Evolutionary conservation across 805 yeast species (phyloP).

Genomic region (Sugiyamaella marilandica): DNA sequence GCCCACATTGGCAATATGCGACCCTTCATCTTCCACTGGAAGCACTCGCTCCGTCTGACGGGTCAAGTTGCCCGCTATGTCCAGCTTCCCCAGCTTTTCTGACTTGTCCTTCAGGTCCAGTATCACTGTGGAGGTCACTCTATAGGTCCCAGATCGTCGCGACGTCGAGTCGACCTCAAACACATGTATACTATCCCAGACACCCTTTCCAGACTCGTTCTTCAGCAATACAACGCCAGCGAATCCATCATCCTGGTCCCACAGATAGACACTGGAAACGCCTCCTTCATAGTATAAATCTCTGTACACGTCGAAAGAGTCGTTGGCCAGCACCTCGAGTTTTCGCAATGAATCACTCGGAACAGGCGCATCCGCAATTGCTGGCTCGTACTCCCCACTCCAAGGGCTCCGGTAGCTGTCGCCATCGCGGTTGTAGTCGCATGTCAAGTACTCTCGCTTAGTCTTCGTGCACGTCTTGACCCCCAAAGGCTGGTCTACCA

Average conservation of each 20-base stretch:
- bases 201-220: constrained; percentile 42
- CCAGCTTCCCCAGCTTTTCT: constrained; percentile 37
- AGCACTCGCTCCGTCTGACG: constrained; percentile 64
- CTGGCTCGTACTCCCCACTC: constrained; percentile 64
- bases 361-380: constrained; percentile 61
- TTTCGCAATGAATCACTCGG: constrained; percentile 66
- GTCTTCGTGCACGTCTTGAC: constrained; percentile 45
- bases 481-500: constrained; percentile 80
- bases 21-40: constrained; percentile 43
- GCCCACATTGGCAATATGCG: constrained; percentile 86
- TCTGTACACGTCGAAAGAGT: constrained; percentile 85
- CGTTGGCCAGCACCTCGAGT: constrained; percentile 77
- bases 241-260: constrained; percentile 82
- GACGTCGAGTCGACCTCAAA: constrained; percentile 55
- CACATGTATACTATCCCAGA: constrained; percentile 94
- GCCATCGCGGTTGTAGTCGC: constrained; percentile 94
- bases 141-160: constrained; percentile 48
- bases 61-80: constrained; percentile 76
- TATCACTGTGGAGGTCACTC: constrained; percentile 82
- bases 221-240: constrained; percentile 90
- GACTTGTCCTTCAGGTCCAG: constrained; percentile 53
- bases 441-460: constrained; percentile 70
- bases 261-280: constrained; percentile 76
- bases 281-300: constrained; percentile 97
- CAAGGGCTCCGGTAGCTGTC: constrained; percentile 91